Evolutionary conservation across 75 land plant species (phyloP).

Genomic region (Pseudotsuga menziesii): DNA sequence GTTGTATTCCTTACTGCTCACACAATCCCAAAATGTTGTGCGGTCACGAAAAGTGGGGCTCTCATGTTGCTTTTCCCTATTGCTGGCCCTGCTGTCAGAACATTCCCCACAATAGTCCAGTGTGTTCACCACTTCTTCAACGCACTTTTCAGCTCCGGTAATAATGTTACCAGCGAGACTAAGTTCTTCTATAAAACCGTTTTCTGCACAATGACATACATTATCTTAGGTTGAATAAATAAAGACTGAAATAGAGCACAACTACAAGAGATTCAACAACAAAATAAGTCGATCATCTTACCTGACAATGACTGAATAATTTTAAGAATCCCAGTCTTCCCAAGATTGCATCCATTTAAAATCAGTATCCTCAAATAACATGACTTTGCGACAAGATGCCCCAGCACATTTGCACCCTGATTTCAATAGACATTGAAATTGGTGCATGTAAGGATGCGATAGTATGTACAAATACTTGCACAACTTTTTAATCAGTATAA

Average conservation of each 20-base stretch:
- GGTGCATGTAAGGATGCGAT: neutral
- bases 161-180: slow-evolving; percentile 33
- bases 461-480: neutral
- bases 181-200: slow-evolving; percentile 63
- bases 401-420: slow-evolving; percentile 53
- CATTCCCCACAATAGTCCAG: neutral
- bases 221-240: neutral
- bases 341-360: slow-evolving; percentile 58
- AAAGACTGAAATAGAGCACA: neutral
- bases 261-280: neutral
- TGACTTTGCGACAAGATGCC: slow-evolving; percentile 33
- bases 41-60: neutral
- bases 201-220: slow-evolving; percentile 22
- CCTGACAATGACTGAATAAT: slow-evolving; percentile 65
- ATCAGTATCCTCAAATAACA: slow-evolving; percentile 41
- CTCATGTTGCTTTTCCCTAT: slow-evolving; percentile 7
- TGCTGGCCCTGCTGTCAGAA: neutral
- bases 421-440: too few species aligned
- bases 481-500: neutral
- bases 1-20: neutral
- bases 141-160: neutral
- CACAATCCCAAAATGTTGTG: neutral
- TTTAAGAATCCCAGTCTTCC: slow-evolving; percentile 45
- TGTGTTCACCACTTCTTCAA: slow-evolving; percentile 10
- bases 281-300: slow-evolving; percentile 1